Evolutionary conservation across 108 stramenopile genomes (phyloP).

Genomic region (Fragilariopsis cylindrus): DNA sequence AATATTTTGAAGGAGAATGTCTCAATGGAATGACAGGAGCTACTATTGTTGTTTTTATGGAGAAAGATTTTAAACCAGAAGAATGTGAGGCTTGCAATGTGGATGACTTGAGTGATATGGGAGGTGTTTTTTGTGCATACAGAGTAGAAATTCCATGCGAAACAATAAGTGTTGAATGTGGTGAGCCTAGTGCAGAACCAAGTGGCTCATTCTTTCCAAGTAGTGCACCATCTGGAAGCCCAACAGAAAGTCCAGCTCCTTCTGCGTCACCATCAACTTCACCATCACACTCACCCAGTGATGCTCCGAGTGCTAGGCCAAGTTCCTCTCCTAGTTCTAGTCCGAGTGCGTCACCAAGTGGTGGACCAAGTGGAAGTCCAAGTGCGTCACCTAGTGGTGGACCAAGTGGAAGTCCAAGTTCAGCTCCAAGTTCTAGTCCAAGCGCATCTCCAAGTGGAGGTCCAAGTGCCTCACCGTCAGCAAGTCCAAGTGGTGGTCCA

Average conservation of each 20-base stretch:
- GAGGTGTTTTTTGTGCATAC: conserved; percentile 9
- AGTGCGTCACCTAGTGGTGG: too few species aligned
- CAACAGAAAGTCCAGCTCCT: neutral
- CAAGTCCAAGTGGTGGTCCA: too few species aligned
- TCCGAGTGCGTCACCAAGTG: neutral
- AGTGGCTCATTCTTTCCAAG: conserved; percentile 19
- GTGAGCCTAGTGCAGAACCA: conserved; percentile 6
- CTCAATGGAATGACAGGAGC: neutral
- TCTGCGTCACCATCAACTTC: neutral
- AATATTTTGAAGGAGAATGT: neutral
- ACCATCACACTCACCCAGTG: neutral
- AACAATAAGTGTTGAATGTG: conserved; percentile 11
- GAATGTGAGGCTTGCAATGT: neutral
- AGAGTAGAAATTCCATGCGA: conserved; percentile 1
- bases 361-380: conserved; percentile 1
- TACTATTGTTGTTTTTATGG: conserved; percentile 8
- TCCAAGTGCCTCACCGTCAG: too few species aligned
- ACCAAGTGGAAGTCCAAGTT: too few species aligned
- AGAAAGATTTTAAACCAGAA: neutral
- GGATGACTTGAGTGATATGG: conserved; percentile 1
- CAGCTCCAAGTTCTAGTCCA: too few species aligned
- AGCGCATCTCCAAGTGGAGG: too few species aligned
- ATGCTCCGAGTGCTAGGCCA: neutral
- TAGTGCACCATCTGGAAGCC: conserved; percentile 17
- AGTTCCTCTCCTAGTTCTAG: neutral